Evolutionary conservation across 331 rosid species (phyloP), one percentile per base, ranked within the genome.

Genomic region (Prunus yedoensis): DNA sequence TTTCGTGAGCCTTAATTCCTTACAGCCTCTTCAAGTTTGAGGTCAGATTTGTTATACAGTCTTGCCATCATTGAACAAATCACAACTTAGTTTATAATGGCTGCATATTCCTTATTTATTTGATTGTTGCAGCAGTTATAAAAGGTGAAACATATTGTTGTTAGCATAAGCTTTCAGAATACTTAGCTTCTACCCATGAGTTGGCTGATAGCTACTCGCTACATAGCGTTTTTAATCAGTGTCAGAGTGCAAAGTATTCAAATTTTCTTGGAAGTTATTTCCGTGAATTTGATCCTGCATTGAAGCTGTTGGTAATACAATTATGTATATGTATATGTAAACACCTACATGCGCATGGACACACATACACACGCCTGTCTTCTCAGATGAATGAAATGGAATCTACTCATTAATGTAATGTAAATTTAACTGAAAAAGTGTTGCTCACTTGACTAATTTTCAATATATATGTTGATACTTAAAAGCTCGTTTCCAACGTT

Each of bases 401-500:
- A 38, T 38, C 43, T 38, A 38, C 43, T 38, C 43, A 38, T 38
- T 38, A 38, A 38, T 38, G 9, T 38, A 38, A 30, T 30, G 46
- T 50, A 15, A 32, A 18, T 49, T 27, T 52, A 38, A 65, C 54
- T 41, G 53, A 25, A 23, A 23, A 15, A 25, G 25, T 68, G 38
- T 25, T 49, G 8, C 73, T n/a, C 50, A 17, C 53, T 54, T 7
- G 7, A 64, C 51, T 21, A 15, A 62, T 61, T 62, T 13, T 56
- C 61, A 38, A 38, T 38, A 15, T 5, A 47, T 54, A 68, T 4
- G 60, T 70, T 59, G 60, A 69, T 45, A 73, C 91, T 78, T 82
- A 87, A 53, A 71, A 75, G 27, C 65, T 76, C 68, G 6, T 70
- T 6, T 80, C 69, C 52, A 13, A 3, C 62, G 56, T 84, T 83